These are phyloP conservation scores for Aspergillus quadrilineatus DNA, from an alignment of 2,329 filamentous ascomycete species.

Conservation along the genomic window DNA sequence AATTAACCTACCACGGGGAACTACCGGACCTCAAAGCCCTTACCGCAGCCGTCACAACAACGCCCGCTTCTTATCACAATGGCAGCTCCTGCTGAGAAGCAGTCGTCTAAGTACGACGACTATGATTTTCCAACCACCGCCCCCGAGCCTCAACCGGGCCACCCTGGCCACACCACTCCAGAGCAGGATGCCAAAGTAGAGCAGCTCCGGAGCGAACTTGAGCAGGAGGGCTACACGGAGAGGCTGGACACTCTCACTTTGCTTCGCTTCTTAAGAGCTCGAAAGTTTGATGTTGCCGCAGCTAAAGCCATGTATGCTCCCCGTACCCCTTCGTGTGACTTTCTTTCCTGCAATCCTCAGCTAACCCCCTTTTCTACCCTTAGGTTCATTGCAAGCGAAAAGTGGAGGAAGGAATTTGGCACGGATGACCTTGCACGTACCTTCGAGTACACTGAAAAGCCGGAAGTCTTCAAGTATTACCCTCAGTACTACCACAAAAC, in stretches of 20 bases:
- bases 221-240: conserved; percentile 77
- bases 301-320: conserved; percentile 80
- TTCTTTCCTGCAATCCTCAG: background rate
- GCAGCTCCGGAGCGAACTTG: conserved; percentile 81
- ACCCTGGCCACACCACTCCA: conserved; percentile 81
- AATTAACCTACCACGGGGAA: conserved; percentile 16
- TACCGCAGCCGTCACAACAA: background rate
- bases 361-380: background rate
- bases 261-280: conserved; percentile 86
- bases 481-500: conserved; percentile 97
- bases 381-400: conserved; percentile 88
- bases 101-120: conserved; percentile 85
- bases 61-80: conserved; percentile 26
- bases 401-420: conserved; percentile 84
- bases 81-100: conserved; percentile 32
- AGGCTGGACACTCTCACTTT: conserved; percentile 89
- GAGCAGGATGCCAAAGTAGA: conserved; percentile 86
- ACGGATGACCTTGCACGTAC: conserved; percentile 76
- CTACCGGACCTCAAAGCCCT: conserved; percentile 7
- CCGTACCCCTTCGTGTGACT: conserved; percentile 1
- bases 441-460: conserved; percentile 86
- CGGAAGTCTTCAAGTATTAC: conserved; percentile 84
- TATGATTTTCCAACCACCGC: conserved; percentile 88
- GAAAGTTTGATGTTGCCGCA: conserved; percentile 86
- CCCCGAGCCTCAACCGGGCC: conserved; percentile 68